These are phyloP conservation scores for Globisporangium cederbergense DNA, from an alignment of 352 stramenopile genomes.

Conservation along the genomic window DNA sequence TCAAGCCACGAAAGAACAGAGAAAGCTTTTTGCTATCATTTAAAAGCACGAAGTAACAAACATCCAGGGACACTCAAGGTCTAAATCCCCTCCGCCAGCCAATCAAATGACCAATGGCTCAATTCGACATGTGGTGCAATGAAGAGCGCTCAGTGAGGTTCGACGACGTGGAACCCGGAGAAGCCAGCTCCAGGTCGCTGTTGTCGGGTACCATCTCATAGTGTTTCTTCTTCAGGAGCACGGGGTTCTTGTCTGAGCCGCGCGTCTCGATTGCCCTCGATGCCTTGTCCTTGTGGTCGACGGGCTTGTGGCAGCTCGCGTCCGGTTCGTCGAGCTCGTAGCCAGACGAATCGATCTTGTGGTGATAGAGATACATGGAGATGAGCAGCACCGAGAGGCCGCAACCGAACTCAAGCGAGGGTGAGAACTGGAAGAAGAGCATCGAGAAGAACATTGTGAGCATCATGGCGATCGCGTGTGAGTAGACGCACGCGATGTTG, in stretches of 20 bases:
- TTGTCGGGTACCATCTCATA: slow-evolving; percentile 47
- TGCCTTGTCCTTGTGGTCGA: not conserved
- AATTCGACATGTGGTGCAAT: slow-evolving; percentile 9
- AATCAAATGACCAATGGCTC: not conserved
- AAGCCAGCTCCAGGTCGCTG: slow-evolving; percentile 33
- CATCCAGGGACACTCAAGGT: not conserved
- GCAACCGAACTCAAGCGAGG: slow-evolving; percentile 81
- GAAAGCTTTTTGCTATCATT: not conserved
- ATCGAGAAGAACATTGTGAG: slow-evolving; percentile 87
- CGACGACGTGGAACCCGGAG: slow-evolving; percentile 11
- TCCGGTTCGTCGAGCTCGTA: slow-evolving; percentile 15
- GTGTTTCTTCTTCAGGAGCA: slow-evolving; percentile 42
- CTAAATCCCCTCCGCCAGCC: not conserved
- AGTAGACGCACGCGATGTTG: slow-evolving; percentile 88
- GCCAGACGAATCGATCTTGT: slow-evolving; percentile 39
- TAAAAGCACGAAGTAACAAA: not conserved
- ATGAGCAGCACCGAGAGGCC: slow-evolving; percentile 75
- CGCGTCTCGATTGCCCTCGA: slow-evolving; percentile 4
- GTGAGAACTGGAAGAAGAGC: slow-evolving; percentile 81
- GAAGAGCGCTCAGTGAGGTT: slow-evolving; percentile 4
- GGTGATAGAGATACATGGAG: slow-evolving; percentile 89
- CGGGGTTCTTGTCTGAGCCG: slow-evolving; percentile 3
- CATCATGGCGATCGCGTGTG: slow-evolving; percentile 86
- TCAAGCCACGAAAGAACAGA: not conserved
- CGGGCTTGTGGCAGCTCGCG: slow-evolving; percentile 1